Percentiles rank a stretch among this genome's conserved stretches.
Evolutionary conservation across 768 basidiomycete species (phyloP).

Genomic region (Bullera alba): DNA sequence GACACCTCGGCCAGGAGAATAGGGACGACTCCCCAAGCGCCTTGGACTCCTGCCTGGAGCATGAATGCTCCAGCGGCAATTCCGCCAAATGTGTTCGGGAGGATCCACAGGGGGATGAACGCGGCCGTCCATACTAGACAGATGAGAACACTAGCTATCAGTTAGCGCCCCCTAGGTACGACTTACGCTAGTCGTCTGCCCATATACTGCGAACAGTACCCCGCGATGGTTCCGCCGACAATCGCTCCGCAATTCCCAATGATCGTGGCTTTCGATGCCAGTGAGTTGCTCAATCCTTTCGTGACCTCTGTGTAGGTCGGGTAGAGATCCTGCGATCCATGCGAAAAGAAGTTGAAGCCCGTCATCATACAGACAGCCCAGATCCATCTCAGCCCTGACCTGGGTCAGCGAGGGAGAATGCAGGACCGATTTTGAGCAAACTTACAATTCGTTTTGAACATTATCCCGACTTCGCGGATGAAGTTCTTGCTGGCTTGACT

Average conservation of each 20-base stretch:
- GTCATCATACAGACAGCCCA: slow-evolving; percentile 63
- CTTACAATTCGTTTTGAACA: slow-evolving; percentile 66
- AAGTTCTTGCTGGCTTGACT: slow-evolving; percentile 62
- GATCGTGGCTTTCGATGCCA: slow-evolving; percentile 70
- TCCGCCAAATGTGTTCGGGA: slow-evolving; percentile 61
- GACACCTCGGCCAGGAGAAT: slow-evolving; percentile 77
- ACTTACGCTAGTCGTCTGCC: slow-evolving; percentile 80
- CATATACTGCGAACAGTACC: slow-evolving; percentile 64
- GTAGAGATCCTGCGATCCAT: slow-evolving; percentile 59
- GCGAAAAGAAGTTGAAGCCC: slow-evolving; percentile 64
- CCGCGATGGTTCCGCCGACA: slow-evolving; percentile 61
- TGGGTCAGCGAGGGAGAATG: background rate
- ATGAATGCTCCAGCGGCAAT: slow-evolving; percentile 74
- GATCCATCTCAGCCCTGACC: slow-evolving; percentile 62
- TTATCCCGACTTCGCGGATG: slow-evolving; percentile 62
- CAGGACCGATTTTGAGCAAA: too few relatives aligned
- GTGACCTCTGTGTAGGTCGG: slow-evolving; percentile 64
- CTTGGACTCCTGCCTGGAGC: slow-evolving; percentile 80
- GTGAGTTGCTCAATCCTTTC: slow-evolving; percentile 57
- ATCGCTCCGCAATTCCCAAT: slow-evolving; percentile 54
- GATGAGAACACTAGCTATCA: slow-evolving; percentile 19
- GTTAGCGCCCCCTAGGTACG: slow-evolving; percentile 6
- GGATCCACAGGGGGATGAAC: slow-evolving; percentile 63
- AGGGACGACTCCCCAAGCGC: slow-evolving; percentile 79
- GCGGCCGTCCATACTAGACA: slow-evolving; percentile 23